Conservation (phyloP, 805 yeast genomes). For the Candida adriatica region DNA sequence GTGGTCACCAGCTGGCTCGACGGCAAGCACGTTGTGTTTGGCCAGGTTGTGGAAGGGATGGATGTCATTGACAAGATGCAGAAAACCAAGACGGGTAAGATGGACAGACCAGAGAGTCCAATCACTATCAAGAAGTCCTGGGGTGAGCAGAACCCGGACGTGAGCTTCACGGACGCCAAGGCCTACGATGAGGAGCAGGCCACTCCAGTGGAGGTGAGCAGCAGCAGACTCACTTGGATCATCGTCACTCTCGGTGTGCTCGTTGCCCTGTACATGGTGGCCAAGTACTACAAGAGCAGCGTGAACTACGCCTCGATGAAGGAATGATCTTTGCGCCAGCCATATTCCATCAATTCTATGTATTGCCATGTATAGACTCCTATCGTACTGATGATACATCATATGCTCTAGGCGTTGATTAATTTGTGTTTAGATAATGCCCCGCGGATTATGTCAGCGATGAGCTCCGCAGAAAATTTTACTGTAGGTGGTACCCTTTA, state of each 20-base stretch:
- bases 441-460: constrained; percentile 14
- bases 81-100: constrained; percentile 37
- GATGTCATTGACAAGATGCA: constrained; percentile 54
- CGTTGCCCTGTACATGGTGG: constrained; percentile 15
- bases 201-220: constrained; percentile 3
- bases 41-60: constrained; percentile 64
- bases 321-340: constrained; percentile 8
- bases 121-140: constrained; percentile 33
- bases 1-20: constrained; percentile 41
- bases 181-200: constrained; percentile 15
- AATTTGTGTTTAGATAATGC: no score
- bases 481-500: neutral
- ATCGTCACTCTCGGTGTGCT: constrained; percentile 13
- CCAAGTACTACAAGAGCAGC: constrained; percentile 6
- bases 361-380: no score
- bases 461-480: constrained; percentile 14
- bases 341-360: no score
- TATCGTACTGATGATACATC: no score
- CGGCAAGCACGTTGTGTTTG: constrained; percentile 68
- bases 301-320: constrained; percentile 23
- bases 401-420: no score
- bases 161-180: constrained; percentile 15
- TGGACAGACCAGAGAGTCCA: constrained; percentile 37
- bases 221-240: constrained; percentile 12
- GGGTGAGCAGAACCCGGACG: constrained; percentile 22